Conservation (phyloP, 345 rosid genomes). For the Iberis pinnata region DNA sequence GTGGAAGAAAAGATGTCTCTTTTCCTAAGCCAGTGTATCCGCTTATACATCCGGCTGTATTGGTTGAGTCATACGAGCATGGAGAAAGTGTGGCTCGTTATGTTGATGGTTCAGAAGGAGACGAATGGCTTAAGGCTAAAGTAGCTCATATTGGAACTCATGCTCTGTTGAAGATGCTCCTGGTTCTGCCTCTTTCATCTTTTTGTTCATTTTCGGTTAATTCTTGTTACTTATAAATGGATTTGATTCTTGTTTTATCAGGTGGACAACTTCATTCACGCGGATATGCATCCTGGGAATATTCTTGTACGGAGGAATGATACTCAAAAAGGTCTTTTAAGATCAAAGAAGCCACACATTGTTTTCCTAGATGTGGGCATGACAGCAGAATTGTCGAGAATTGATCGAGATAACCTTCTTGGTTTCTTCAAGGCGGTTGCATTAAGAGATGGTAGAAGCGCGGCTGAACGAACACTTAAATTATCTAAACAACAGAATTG, state of each 20-base stretch:
- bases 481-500: slow-evolving; percentile 82
- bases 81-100: slow-evolving; percentile 85
- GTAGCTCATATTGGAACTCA: slow-evolving; percentile 96
- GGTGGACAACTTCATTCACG: slow-evolving; percentile 98
- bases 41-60: slow-evolving; percentile 92
- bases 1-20: slow-evolving; percentile 89
- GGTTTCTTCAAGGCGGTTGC: slow-evolving; percentile 96
- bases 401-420: slow-evolving; percentile 64
- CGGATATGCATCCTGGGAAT: slow-evolving; percentile 99
- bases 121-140: slow-evolving; percentile 51
- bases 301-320: slow-evolving; percentile 73
- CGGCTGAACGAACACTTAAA: slow-evolving; percentile 76
- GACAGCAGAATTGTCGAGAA: slow-evolving; percentile 95
- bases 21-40: slow-evolving; percentile 96
- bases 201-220: background rate
- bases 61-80: slow-evolving; percentile 88
- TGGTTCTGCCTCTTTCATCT: slow-evolving; percentile 42
- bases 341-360: slow-evolving; percentile 89
- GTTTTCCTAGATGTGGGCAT: slow-evolving; percentile 97
- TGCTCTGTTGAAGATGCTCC: slow-evolving; percentile 97
- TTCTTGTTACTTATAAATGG: background rate
- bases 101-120: slow-evolving; percentile 76
- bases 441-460: slow-evolving; percentile 79
- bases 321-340: slow-evolving; percentile 57
- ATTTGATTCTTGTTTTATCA: slow-evolving; percentile 28